Base-by-base conservation (phyloP, 78 protist species). In the Dictyostelium purpureum region DNA sequence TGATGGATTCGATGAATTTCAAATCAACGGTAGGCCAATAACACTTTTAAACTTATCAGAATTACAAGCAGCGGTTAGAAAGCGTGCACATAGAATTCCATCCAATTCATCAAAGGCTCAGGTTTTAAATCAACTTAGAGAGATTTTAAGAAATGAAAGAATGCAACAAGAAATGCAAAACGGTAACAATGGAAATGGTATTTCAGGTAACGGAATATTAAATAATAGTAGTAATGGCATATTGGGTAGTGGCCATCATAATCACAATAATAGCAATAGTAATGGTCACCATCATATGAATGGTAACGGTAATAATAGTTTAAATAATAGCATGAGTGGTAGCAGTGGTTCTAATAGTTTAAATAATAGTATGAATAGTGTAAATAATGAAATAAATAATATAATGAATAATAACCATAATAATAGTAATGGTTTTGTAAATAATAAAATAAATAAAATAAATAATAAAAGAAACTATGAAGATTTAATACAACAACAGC, bases 1-100 rank as follows among this genome's bases (percentile, higher is more conserved):
- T 61, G 69, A 61, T 31, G 69, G 69, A 61, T 61, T 61, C 69
- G 69, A 61, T 61, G 69, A 61, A 61, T 61, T 61, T 61, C 69
- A 61, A 61, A 61, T 61, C 12, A 61, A 61, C 31, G 69, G 69
- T 61, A 61, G 69, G 31, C 69, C 69, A 61, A 61, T 61, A 4
- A 61, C 69, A n/a, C 31, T 61, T 31, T 61, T 61, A 61, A 61
- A 61, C 31, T 40, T 61, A 31, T 35, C 69, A 61, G 69, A 61
- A 10, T 61, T 61, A 61, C 69, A 61, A 61, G 24, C 69, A 28
- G 69, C 69, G 31, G 69, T 61, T 61, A 61, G 69, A 61, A 61
- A 35, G 31, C 24, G 69, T 31, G 69, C 69, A 10, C 69, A 61
- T 31, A 61, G 69, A 61, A 61, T 61, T 61, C 69, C 69, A 28